Percentiles rank a stretch among this genome's conserved stretches.
Conservation (phyloP, 768 basidiomycete species). For the Termitomyces eurrhizus region DNA sequence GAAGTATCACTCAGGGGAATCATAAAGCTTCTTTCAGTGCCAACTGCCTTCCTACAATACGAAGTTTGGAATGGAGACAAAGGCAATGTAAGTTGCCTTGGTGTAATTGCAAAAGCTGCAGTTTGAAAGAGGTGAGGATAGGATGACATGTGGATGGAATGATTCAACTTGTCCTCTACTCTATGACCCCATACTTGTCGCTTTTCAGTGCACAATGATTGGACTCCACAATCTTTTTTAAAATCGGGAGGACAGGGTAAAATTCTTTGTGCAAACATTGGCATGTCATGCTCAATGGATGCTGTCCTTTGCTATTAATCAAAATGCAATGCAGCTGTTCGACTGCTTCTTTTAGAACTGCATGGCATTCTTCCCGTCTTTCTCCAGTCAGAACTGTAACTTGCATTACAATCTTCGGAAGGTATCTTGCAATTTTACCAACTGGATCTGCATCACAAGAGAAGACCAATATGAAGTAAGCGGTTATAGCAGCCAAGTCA, state of each 20-base stretch:
- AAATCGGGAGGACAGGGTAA: slow-evolving; percentile 3
- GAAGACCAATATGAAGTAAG: slow-evolving; percentile 20
- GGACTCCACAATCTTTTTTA: too few relatives aligned
- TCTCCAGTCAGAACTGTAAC: slow-evolving; percentile 10
- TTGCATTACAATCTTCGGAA: too few relatives aligned
- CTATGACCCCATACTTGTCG: slow-evolving; percentile 26
- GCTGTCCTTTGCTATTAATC: slow-evolving; percentile 16
- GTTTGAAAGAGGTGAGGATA: not conserved
- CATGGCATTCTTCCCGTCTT: slow-evolving; percentile 21
- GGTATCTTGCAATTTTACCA: too few relatives aligned
- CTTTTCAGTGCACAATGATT: slow-evolving; percentile 23
- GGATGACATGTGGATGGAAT: not conserved
- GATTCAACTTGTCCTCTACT: slow-evolving; percentile 13
- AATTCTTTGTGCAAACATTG: slow-evolving; percentile 16
- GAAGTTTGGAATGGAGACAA: not conserved
- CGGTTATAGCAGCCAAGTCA: slow-evolving; percentile 17
- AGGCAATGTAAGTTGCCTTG: not conserved
- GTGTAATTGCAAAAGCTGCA: not conserved
- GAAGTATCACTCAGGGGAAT: too few relatives aligned
- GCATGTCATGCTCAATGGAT: slow-evolving; percentile 21
- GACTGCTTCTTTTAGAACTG: slow-evolving; percentile 20
- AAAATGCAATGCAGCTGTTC: slow-evolving; percentile 27
- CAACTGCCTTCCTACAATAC: not conserved
- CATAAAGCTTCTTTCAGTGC: not conserved
- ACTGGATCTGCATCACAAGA: too few relatives aligned